Base-by-base conservation (phyloP, 2,329 filamentous ascomycete genomes). In the Alternaria gansuensis region DNA sequence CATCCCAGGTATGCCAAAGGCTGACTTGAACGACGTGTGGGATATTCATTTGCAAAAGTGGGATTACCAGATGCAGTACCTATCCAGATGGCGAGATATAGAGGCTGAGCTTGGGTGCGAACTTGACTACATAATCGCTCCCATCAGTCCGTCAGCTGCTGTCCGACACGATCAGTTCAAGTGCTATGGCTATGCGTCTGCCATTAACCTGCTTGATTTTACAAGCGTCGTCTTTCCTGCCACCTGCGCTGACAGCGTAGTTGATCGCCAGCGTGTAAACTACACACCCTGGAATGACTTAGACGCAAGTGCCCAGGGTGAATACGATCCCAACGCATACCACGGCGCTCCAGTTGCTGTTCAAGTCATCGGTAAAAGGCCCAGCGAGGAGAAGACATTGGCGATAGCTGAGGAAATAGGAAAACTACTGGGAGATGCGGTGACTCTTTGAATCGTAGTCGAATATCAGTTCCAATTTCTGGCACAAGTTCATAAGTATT, bases 131-230 rank as follows among this genome's bases (percentile, higher is more conserved):
- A 59, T 62, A 28, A 28, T 62, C n/a, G 56, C 51, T 9, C 59
- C 59, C 10, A 56, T 62, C 34, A 68, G 44, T 45, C 67, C 49
- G 39, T 68, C 46, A 48, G 69, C 53, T 70, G 72, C 72, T 4
- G 49, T 58, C 43, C 49, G 41, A 36, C 55, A 53, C 28, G 36
- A 54, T 14, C 49, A 49, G 65, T 51, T 43, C 65, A 55, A 44
- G 55, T 62, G 59, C 28, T 59, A 54, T 36, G 59, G 59, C 28
- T 64, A 64, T 46, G 49, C 60, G 8, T 40, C 29, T 14, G 48
- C 44, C 23, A 51, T 63, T 11, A 62, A 64, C 23, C 23, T 64
- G 46, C 46, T 64, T 0, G 59, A 64, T 44, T 63, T 55, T 29
- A 59, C 53, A 0, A 60, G 57, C n/a, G 67, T 64, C n/a, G 64